These are phyloP conservation scores for Asterochloris sp. DNA, from an alignment of 139 green algal genomes.

Conservation along the genomic window DNA sequence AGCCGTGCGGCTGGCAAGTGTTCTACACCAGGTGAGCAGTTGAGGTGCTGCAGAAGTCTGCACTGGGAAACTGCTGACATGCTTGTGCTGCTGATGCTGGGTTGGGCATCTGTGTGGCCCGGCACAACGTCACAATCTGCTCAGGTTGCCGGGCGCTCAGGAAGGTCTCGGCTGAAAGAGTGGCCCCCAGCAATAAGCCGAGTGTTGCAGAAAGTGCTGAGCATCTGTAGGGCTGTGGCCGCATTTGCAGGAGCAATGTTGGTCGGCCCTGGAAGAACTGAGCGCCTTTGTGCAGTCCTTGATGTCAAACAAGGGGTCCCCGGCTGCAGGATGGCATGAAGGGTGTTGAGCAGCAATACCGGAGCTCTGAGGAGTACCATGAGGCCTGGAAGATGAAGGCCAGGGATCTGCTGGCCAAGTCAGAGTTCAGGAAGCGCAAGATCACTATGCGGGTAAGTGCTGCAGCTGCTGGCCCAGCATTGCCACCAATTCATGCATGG, in stretches of 20 bases:
- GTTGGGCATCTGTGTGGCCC: too few species aligned
- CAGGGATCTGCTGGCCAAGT: slow-evolving; percentile 73
- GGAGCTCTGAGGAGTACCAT: slow-evolving; percentile 80
- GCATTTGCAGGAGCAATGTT: too few species aligned
- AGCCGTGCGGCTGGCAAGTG: slow-evolving; percentile 56
- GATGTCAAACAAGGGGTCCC: neutral
- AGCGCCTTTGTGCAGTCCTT: too few species aligned
- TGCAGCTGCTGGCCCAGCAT: neutral
- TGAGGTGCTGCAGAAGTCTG: neutral
- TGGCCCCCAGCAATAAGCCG: too few species aligned
- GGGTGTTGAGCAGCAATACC: slow-evolving; percentile 71
- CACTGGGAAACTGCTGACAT: too few species aligned
- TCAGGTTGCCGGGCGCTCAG: too few species aligned
- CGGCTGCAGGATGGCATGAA: slow-evolving; percentile 46
- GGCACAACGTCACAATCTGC: too few species aligned
- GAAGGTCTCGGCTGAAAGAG: too few species aligned
- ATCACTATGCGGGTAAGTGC: slow-evolving; percentile 57
- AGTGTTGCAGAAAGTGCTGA: too few species aligned
- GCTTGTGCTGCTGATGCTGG: too few species aligned
- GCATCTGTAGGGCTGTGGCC: too few species aligned
- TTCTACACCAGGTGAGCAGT: slow-evolving; percentile 61
- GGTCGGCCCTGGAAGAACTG: too few species aligned
- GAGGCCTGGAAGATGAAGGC: slow-evolving; percentile 78
- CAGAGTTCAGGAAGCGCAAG: slow-evolving; percentile 75
- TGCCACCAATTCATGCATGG: neutral